Base-by-base conservation (phyloP, 225 moss, liverwort and hornwort genomes). In the Straminergon stramineum region DNA sequence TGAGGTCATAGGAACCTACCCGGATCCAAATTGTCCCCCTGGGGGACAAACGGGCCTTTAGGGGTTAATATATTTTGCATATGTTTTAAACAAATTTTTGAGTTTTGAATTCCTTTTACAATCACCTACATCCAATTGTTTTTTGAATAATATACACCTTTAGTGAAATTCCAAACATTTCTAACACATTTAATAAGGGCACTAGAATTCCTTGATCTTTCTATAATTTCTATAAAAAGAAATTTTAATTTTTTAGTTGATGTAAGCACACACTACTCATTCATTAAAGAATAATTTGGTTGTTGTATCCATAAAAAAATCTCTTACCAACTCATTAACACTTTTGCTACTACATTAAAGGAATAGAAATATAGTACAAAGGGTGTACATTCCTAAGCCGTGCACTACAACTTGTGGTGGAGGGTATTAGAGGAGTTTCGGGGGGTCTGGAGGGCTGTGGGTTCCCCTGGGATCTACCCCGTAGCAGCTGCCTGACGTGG, bases 381-480 rank as follows among this genome's bases (percentile, higher is more conserved):
- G 7, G 12, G 6, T 32, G 7, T 32, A 20, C 7, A 75, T 75
- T 7, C 1, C 20, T 7, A 34, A 76, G 32, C 0, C 0, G 0
- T 2, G 7, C 3, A 51, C 13, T 75, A 10, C 4, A 51, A 0
- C 2, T 14, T 32, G 9, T 53, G 9, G 14, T 53, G 5, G 11
- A 51, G 1, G 52, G 12, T n/a, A n/a, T n/a, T n/a, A n/a, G n/a
- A n/a, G n/a, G n/a, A n/a, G n/a, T n/a, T n/a, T n/a, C n/a, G n/a
- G n/a, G n/a, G n/a, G n/a, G n/a, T n/a, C n/a, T n/a, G n/a, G n/a
- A n/a, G n/a, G n/a, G n/a, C n/a, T n/a, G n/a, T n/a, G n/a, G n/a
- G n/a, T n/a, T n/a, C n/a, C n/a, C n/a, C n/a, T n/a, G n/a, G n/a
- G n/a, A n/a, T n/a, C n/a, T n/a, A n/a, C n/a, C n/a, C n/a, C n/a